Base-by-base conservation (phyloP, 257 asterid genomes). In the Fraxinus americana region DNA sequence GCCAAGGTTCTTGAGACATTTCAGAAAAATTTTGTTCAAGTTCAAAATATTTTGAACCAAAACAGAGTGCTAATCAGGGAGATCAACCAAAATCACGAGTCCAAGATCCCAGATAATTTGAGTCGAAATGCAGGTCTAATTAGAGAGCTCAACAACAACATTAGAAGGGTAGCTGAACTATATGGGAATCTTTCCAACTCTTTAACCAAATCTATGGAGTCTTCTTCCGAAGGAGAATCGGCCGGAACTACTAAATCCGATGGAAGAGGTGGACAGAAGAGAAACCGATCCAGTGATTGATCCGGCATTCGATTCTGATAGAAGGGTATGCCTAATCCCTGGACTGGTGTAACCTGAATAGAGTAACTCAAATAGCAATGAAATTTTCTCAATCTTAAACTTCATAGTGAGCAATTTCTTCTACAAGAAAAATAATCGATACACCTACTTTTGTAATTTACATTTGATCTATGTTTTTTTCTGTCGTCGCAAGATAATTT, bases 21-120 rank as follows among this genome's bases (percentile, higher is more conserved):
- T 35, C 90, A 88, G 82, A 84, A 76, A 19, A 86, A 77, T 19
- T 86, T 86, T 27, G 81, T 82, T 70, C 91, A 82, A 59, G 90
- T 88, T 19, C 91, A 88, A 34, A 82, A 52, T 80, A 82, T 88
- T 70, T 48, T 86, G 81, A 88, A 86, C 70, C 89, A 88, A 73
- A 88, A 88, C 77, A 75, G 88, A 76, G 63, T 88, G 76, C 50
- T 86, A 61, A 85, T 88, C 79, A 80, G 68, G 0, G 84, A 88
- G 89, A 88, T 88, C 16, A 85, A 88, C 83, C 90, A 88, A 83
- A 86, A 88, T 57, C 90, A 88, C 9, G 91, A 85, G 72, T 85
- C 90, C 3, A 88, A 76, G 54, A 82, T 84, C 78, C 91, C 90
- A 0, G 89, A 82, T 54, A 86, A 88, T 34, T 67, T 88, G 61